phyloP scores from a whole-genome alignment of 78 protist species.

The Speleostelium caveatum region DNA sequence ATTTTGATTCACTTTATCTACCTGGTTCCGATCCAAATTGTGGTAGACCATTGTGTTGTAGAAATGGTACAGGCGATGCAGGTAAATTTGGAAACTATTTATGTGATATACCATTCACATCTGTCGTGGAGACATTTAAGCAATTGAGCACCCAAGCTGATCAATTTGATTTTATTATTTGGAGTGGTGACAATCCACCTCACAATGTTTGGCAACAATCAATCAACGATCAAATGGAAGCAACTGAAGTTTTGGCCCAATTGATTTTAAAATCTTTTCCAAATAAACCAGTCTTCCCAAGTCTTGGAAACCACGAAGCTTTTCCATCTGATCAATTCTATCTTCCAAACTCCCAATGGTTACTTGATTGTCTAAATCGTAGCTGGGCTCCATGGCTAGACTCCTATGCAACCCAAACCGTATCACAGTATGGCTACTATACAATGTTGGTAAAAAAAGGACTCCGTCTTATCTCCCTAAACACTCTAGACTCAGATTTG shows the following conservation, averaged over 20 bases:
- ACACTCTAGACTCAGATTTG: slow-evolving; percentile 51
- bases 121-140: slow-evolving; percentile 26
- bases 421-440: slow-evolving; percentile 41
- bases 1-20: slow-evolving; percentile 48
- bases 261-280: slow-evolving; percentile 23
- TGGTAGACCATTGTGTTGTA: slow-evolving; percentile 70
- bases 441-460: slow-evolving; percentile 19
- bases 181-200: slow-evolving; percentile 77
- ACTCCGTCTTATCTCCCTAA: slow-evolving; percentile 37
- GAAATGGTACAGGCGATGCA: slow-evolving; percentile 71
- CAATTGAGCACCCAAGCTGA: background rate
- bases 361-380: slow-evolving; percentile 15
- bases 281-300: slow-evolving; percentile 45
- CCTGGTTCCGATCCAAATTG: slow-evolving; percentile 71
- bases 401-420: slow-evolving; percentile 19
- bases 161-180: slow-evolving; percentile 38
- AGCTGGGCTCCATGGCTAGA: slow-evolving; percentile 65
- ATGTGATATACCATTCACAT: slow-evolving; percentile 46
- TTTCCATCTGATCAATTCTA: slow-evolving; percentile 58
- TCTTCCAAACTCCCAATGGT: slow-evolving; percentile 60
- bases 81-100: slow-evolving; percentile 48
- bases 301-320: slow-evolving; percentile 62
- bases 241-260: slow-evolving; percentile 24
- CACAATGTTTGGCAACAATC: slow-evolving; percentile 60
- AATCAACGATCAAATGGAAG: slow-evolving; percentile 5